A percentile compares a stretch with the other conserved stretches of the same genome.
phyloP scores from a whole-genome alignment of 306 rosid genomes.

The Gleditsia sinensis region DNA sequence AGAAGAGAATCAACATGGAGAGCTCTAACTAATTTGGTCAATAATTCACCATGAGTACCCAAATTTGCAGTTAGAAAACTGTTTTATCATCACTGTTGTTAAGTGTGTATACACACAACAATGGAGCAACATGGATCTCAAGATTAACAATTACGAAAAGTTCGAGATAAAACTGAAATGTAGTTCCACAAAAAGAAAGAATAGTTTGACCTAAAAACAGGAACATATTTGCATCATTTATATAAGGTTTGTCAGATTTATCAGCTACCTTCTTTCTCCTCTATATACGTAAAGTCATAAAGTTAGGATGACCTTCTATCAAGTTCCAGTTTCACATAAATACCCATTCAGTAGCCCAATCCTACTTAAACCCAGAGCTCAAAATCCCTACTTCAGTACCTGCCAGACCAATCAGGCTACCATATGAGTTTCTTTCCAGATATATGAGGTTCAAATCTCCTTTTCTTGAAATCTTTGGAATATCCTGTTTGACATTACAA shows the following conservation, averaged over 20 bases:
- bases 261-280: not conserved
- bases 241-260: not conserved
- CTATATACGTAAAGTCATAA: not conserved
- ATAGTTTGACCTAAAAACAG: too few species aligned
- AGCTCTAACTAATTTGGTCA: not conserved
- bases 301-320: conserved; percentile 9
- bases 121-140: conserved; percentile 1
- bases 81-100: not conserved
- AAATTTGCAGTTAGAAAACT: not conserved
- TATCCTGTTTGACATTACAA: conserved; percentile 16
- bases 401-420: not conserved
- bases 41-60: not conserved
- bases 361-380: not conserved
- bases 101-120: not conserved
- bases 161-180: not conserved
- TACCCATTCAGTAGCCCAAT: not conserved
- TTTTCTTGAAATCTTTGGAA: not conserved
- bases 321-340: conserved; percentile 19
- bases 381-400: not conserved
- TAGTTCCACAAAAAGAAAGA: not conserved
- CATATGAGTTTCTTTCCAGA: not conserved
- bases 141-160: not conserved
- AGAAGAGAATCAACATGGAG: not conserved
- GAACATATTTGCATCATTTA: not conserved
- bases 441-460: not conserved